Evolutionary conservation across 2,329 filamentous ascomycete species (phyloP), one percentile per base, ranked within the genome.

Genomic region (Blastomyces silverae): DNA sequence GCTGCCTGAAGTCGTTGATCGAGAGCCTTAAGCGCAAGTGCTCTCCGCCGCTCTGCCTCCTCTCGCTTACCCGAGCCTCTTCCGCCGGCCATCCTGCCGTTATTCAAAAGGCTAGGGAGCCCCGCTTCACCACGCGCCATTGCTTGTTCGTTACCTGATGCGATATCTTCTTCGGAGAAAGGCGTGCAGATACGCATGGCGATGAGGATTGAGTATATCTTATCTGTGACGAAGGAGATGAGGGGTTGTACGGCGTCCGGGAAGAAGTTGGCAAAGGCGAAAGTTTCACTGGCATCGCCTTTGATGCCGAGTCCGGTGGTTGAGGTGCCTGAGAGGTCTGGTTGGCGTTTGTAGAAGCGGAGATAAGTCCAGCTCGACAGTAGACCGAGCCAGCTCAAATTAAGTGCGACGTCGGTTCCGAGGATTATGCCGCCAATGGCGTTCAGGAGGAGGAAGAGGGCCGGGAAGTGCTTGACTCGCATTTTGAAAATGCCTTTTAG

Each of bases 181-280:
- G 94, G 93, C 0, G 86, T 89, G 79, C 92, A 93, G 59, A 97
- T 77, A 70, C 85, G 87, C 73, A 96, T 75, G 5, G 89, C 82
- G 1, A 97, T 88, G 0, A 97, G 81, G 3, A 89, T 76, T 65
- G 84, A 82, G 78, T 93, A 97, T 34, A 97, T 76, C 66, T 86
- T 82, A 70, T 91, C 87, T 13, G 89, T 84, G n/a, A 96, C 74
- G 11, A 86, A 83, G 20, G 88, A 85, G 53, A 97, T 83, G 17
- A 90, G 81, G 0, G 91, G 89, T 74, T 97, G 93, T 53, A 90
- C 80, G 2, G 88, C 86, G 60, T 89, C 89, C 0, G 94, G 94
- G 79, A 97, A 97, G 81, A 99, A 96, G 72, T 94, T 91, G 69
- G 92, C 89, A 75, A 99, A 96, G 8, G 92, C 89, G 74, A 99